Conservation (phyloP, 345 rosid genomes). For the Gossypium rotundifolium region DNA sequence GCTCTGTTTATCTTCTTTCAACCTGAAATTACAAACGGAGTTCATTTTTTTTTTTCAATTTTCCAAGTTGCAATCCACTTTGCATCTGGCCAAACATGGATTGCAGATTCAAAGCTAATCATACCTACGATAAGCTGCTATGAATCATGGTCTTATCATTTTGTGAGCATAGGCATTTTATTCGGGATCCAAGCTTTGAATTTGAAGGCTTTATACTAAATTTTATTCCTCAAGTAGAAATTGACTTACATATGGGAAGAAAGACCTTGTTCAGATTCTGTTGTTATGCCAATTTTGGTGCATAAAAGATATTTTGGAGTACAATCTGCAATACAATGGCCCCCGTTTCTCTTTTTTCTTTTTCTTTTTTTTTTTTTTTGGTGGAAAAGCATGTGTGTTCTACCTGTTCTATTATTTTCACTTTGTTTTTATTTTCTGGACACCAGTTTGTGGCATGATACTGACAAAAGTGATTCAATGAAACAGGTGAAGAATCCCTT, state of each 20-base stretch:
- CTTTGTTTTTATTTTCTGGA: background rate
- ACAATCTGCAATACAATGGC: background rate
- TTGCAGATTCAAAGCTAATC: background rate
- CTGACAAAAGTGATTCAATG: conserved; percentile 16
- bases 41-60: background rate
- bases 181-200: background rate
- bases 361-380: background rate
- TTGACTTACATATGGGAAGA: background rate
- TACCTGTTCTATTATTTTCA: background rate
- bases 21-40: background rate
- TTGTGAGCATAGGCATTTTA: background rate
- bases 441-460: conserved; percentile 6
- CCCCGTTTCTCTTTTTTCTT: background rate
- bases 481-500: conserved; percentile 82
- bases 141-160: background rate
- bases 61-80: background rate
- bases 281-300: background rate
- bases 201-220: background rate
- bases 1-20: background rate
- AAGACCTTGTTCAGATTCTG: background rate
- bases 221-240: background rate
- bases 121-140: background rate
- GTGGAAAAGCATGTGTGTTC: background rate
- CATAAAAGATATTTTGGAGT: background rate
- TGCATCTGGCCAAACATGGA: background rate